Conservation (phyloP, 148 eudicot genomes). For the Rhododendron ovatum region DNA sequence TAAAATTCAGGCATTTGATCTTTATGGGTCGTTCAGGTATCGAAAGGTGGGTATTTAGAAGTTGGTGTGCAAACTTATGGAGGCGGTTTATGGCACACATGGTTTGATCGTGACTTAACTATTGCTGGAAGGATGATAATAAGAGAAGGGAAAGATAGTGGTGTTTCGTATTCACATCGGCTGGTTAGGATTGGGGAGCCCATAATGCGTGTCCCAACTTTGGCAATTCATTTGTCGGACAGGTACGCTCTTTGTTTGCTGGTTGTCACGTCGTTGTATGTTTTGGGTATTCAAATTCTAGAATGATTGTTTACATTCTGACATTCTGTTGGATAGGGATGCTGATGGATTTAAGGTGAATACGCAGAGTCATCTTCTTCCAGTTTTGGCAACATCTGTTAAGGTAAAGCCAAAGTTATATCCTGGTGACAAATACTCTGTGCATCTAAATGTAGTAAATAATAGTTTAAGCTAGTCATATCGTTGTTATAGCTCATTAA, state of each 20-base stretch:
- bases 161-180: slow-evolving; percentile 56
- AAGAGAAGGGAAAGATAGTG: slow-evolving; percentile 58
- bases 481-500: neutral
- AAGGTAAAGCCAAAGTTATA: slow-evolving; percentile 48
- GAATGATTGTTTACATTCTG: neutral
- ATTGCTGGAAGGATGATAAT: slow-evolving; percentile 87
- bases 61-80: slow-evolving; percentile 94
- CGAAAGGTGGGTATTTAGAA: slow-evolving; percentile 87
- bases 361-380: slow-evolving; percentile 82
- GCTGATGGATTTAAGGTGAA: slow-evolving; percentile 89
- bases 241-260: slow-evolving; percentile 35
- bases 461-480: neutral
- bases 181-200: slow-evolving; percentile 82
- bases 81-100: slow-evolving; percentile 96
- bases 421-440: neutral
- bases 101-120: slow-evolving; percentile 94
- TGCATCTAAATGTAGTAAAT: neutral
- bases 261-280: neutral
- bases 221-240: slow-evolving; percentile 86
- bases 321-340: slow-evolving; percentile 43
- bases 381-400: slow-evolving; percentile 82
- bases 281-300: neutral
- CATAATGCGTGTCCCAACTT: slow-evolving; percentile 92
- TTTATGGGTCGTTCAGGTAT: slow-evolving; percentile 38
- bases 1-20: neutral